Evolutionary conservation across 192 early-diverging fungal genomes (phyloP).

Genomic region (Coemansia aciculifera): DNA sequence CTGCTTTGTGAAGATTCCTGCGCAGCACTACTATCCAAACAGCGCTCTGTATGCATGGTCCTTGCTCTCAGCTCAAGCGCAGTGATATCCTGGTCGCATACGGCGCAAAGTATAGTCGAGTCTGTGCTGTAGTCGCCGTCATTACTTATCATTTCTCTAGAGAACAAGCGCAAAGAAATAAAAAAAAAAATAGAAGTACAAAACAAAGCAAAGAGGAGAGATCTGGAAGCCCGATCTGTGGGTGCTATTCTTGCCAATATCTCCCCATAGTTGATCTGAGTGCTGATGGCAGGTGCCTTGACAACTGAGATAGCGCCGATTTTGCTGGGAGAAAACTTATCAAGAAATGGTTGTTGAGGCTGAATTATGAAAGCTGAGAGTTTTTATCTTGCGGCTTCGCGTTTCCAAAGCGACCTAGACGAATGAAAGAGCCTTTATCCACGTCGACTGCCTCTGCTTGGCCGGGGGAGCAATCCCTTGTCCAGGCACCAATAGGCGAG

Average conservation of each 20-base stretch:
- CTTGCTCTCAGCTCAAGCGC: slow-evolving; percentile 17
- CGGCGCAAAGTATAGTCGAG: slow-evolving; percentile 17
- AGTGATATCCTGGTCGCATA: slow-evolving; percentile 33
- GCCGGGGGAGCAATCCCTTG: not conserved
- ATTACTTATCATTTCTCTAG: not conserved
- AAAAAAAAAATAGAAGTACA: not conserved
- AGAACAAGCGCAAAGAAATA: not conserved
- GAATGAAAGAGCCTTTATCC: slow-evolving; percentile 35
- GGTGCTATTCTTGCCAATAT: not conserved
- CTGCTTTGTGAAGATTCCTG: not conserved
- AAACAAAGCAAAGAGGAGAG: not conserved
- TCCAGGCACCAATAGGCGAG: not conserved
- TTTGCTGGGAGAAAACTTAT: not conserved
- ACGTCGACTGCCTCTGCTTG: slow-evolving; percentile 25
- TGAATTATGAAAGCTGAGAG: slow-evolving; percentile 29
- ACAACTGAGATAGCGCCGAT: not conserved
- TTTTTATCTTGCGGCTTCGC: slow-evolving; percentile 38
- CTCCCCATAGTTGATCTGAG: slow-evolving; percentile 6
- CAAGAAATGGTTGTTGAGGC: slow-evolving; percentile 31
- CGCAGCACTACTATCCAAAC: slow-evolving; percentile 17
- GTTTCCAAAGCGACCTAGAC: slow-evolving; percentile 36
- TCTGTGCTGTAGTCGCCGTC: not conserved
- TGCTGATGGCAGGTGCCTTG: not conserved
- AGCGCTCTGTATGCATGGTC: slow-evolving; percentile 29
- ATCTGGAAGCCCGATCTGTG: not conserved